These are phyloP conservation scores for Sutorius australiensis DNA, from an alignment of 768 basidiomycete species.

Conservation along the genomic window DNA sequence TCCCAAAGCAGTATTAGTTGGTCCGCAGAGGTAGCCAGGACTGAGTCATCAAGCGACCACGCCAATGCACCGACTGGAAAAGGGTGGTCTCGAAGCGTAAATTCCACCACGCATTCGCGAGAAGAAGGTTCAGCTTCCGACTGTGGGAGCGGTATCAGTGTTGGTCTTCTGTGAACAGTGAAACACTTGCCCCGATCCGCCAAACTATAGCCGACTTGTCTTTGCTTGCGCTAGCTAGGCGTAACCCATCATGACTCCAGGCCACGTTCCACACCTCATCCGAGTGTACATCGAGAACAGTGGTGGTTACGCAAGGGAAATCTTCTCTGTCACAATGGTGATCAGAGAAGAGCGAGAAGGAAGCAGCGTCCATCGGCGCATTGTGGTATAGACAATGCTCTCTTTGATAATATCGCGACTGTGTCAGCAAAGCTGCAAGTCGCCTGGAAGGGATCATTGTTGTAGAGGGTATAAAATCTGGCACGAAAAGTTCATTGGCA, in stretches of 20 bases:
- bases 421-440: slow-evolving; percentile 78
- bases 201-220: slow-evolving; percentile 90
- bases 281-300: slow-evolving; percentile 77
- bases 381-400: slow-evolving; percentile 87
- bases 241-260: slow-evolving; percentile 88
- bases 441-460: slow-evolving; percentile 92
- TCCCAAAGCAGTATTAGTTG: slow-evolving; percentile 87
- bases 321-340: slow-evolving; percentile 75
- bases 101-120: slow-evolving; percentile 57
- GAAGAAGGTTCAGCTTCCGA: slow-evolving; percentile 45
- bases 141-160: slow-evolving; percentile 26
- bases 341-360: slow-evolving; percentile 84
- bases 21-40: slow-evolving; percentile 82
- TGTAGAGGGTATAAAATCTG: slow-evolving; percentile 86
- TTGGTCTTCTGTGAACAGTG: slow-evolving; percentile 3
- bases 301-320: slow-evolving; percentile 85
- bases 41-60: slow-evolving; percentile 88
- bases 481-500: not conserved
- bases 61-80: slow-evolving; percentile 78
- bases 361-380: slow-evolving; percentile 47
- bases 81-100: slow-evolving; percentile 69
- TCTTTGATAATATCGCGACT: slow-evolving; percentile 79
- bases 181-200: slow-evolving; percentile 66
- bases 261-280: slow-evolving; percentile 96
- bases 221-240: slow-evolving; percentile 83